Evolutionary conservation across 345 rosid genomes (phyloP).

Genomic region (Camelina sativa): DNA sequence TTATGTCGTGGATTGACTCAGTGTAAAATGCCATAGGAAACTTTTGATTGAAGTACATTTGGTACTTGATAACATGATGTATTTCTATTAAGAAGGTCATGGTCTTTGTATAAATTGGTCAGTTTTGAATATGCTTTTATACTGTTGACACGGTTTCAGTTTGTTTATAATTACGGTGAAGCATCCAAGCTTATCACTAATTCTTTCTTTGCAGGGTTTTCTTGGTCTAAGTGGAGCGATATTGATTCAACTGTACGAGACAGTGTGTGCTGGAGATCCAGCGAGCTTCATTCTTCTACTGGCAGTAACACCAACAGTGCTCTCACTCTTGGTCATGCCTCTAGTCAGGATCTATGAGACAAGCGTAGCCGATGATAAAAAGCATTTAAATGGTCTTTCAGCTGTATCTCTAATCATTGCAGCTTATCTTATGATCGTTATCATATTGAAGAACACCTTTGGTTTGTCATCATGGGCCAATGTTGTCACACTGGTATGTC

Average conservation of each 20-base stretch:
- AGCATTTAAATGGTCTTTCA: slow-evolving; percentile 74
- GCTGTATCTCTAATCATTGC: slow-evolving; percentile 62
- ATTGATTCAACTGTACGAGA: slow-evolving; percentile 68
- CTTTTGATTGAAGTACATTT: not conserved
- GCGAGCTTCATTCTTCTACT: slow-evolving; percentile 68
- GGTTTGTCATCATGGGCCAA: slow-evolving; percentile 58
- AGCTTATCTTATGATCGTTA: slow-evolving; percentile 72
- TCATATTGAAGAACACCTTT: slow-evolving; percentile 59
- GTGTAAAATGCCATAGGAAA: not conserved
- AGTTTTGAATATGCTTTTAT: not conserved
- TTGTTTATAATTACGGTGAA: slow-evolving; percentile 9
- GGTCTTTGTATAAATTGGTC: not conserved
- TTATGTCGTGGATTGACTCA: not conserved
- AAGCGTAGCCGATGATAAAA: slow-evolving; percentile 57
- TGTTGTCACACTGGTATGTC: slow-evolving; percentile 47
- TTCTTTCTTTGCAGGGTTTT: slow-evolving; percentile 63
- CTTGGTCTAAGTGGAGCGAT: slow-evolving; percentile 92
- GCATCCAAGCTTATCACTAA: slow-evolving; percentile 14
- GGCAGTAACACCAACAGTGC: slow-evolving; percentile 62
- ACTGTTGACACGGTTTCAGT: not conserved
- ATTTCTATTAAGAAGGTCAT: not conserved
- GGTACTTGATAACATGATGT: not conserved
- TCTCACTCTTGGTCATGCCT: slow-evolving; percentile 71
- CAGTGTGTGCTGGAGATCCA: slow-evolving; percentile 63
- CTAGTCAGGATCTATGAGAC: slow-evolving; percentile 63